These are phyloP conservation scores for Ceratocystiopsis minuta DNA, from an alignment of 2,329 filamentous ascomycete genomes.

Conservation along the genomic window DNA sequence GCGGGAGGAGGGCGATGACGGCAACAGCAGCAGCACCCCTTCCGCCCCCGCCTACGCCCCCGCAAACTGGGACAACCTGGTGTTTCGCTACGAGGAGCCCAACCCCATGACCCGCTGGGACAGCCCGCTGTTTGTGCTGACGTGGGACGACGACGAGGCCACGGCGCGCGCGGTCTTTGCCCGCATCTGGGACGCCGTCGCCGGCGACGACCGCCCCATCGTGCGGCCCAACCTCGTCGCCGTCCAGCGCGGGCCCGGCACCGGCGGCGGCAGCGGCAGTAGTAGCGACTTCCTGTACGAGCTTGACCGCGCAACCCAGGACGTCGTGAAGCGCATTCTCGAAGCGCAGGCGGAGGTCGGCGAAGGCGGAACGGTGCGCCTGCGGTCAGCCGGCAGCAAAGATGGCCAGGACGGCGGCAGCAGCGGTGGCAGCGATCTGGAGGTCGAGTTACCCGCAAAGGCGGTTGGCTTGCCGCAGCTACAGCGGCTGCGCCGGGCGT, in stretches of 20 bases:
- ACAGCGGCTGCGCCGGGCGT: conserved; percentile 61
- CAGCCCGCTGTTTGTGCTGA: conserved; percentile 60
- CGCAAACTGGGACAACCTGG: conserved; percentile 57
- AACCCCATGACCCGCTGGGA: conserved; percentile 78
- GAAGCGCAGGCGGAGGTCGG: conserved; percentile 51
- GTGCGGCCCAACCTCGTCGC: conserved; percentile 63
- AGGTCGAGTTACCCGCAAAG: conserved; percentile 47
- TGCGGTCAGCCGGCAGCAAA: conserved; percentile 17
- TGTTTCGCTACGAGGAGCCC: conserved; percentile 72
- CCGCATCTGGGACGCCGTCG: conserved; percentile 58
- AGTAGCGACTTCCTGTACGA: conserved; percentile 61
- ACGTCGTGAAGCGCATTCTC: conserved; percentile 51
- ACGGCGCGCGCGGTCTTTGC: conserved; percentile 38
- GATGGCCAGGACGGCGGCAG: conserved; percentile 7
- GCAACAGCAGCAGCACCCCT: neutral
- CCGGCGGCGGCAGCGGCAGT: conserved; percentile 28
- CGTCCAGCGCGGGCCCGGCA: conserved; percentile 30
- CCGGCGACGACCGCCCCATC: conserved; percentile 38
- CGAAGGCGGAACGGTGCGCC: conserved; percentile 37
- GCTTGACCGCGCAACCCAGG: conserved; percentile 62
- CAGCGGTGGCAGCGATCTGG: conserved; percentile 25
- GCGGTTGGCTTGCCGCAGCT: conserved; percentile 56
- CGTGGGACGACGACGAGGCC: conserved; percentile 55
- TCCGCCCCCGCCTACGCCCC: conserved; percentile 29
- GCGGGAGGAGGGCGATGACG: conserved; percentile 12